These are phyloP conservation scores for Suillus paluster DNA, from an alignment of 768 basidiomycete species.

Conservation along the genomic window DNA sequence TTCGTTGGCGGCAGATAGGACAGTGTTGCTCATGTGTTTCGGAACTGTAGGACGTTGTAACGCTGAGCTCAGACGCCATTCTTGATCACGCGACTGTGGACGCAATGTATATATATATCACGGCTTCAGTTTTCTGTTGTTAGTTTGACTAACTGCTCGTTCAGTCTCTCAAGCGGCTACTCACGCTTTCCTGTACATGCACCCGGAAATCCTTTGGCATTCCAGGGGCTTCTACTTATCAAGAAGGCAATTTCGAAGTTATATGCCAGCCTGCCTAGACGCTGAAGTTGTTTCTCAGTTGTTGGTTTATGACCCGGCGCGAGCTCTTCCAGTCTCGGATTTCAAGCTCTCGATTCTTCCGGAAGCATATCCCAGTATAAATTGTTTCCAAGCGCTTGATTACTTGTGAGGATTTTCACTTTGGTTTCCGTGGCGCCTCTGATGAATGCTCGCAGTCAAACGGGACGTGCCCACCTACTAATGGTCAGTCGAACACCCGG, in stretches of 20 bases:
- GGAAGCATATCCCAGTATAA: slow-evolving; percentile 86
- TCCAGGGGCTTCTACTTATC: slow-evolving; percentile 81
- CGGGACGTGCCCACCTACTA: slow-evolving; percentile 90
- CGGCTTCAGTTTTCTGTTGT: slow-evolving; percentile 1
- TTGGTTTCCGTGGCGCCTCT: background rate
- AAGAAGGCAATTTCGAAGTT: slow-evolving; percentile 62
- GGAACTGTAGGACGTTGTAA: slow-evolving; percentile 71
- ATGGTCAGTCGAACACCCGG: slow-evolving; percentile 88
- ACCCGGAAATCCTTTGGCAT: slow-evolving; percentile 66
- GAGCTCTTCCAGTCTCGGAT: slow-evolving; percentile 70
- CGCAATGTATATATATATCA: slow-evolving; percentile 57
- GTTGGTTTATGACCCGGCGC: slow-evolving; percentile 86
- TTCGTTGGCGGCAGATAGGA: slow-evolving; percentile 13
- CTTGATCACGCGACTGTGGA: slow-evolving; percentile 83
- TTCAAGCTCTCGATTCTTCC: slow-evolving; percentile 86
- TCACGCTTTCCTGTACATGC: slow-evolving; percentile 91
- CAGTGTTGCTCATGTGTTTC: slow-evolving; percentile 13
- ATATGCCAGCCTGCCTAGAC: slow-evolving; percentile 8
- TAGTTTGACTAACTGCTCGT: slow-evolving; percentile 10
- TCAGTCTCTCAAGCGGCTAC: slow-evolving; percentile 80
- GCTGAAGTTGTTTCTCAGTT: slow-evolving; percentile 51
- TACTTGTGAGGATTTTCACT: slow-evolving; percentile 65
- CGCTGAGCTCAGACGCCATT: slow-evolving; percentile 75
- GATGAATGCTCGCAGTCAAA: slow-evolving; percentile 60
- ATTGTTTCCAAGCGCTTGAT: slow-evolving; percentile 93